Base-by-base conservation (phyloP, 2,329 filamentous ascomycete genomes). In the Pseudogymnoascus sp. region DNA sequence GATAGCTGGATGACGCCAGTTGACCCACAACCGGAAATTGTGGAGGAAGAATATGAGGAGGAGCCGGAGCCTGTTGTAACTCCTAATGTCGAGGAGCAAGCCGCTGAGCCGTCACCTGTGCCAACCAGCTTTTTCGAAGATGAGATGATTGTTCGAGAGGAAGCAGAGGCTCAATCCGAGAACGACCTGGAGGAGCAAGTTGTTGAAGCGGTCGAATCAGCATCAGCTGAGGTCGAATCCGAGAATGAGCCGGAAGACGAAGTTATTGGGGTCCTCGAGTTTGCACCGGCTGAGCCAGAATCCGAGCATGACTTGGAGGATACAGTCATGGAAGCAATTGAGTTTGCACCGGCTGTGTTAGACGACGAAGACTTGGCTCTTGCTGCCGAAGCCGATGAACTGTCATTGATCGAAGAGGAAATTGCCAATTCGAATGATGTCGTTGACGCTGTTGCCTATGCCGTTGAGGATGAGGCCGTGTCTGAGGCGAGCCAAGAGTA, bases 401-500 rank as follows among this genome's bases (percentile, higher is more conserved):
- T 86, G 80, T 86, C 83, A 1, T 70, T 84, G 11, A 66, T 69
- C 41, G 66, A 65, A 12, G 55, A 62, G 14, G 67, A 70, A 16
- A 60, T 64, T 8, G 41, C 60, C 12, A 61, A 66, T 11, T 63
- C 61, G 3, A 63, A 67, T 43, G 61, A 60, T 38, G 18, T 14
- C 31, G 18, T 33, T 7, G 45, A 58, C 2, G 14, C 11, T 18
- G 21, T 37, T 40, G 40, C 61, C 21, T 28, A 60, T 59, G 62
- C 41, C 16, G 43, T 55, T 5, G 63, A 59, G 31, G 40, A 59
- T 11, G 37, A 23, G 43, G 75, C 78, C 0, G 71, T 80, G 2
- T 88, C 86, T 0, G 84, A 87, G 64, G 81, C 82, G 1, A 88
- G 84, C 68, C 82, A 88, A 66, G 83, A 87, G 66, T 88, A 88